Conservation (phyloP, 352 stramenopile genomes). For the Hyaloperonospora arabidopsidis region DNA sequence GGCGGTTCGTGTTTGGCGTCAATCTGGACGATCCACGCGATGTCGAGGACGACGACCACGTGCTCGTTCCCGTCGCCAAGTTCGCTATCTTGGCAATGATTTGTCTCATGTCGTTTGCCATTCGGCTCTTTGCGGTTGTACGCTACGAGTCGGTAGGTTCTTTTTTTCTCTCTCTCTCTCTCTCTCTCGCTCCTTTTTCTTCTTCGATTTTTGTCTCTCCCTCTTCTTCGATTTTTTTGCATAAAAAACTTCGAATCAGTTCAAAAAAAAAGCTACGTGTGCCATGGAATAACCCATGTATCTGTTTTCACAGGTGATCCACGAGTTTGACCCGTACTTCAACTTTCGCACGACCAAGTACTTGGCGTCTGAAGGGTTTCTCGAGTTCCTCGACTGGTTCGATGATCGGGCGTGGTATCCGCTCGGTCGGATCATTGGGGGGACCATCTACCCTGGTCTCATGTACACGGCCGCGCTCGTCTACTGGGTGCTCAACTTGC, state of each 20-base stretch:
- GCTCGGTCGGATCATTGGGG: constrained; percentile 87
- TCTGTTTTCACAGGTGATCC: constrained; percentile 54
- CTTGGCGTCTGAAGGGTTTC: constrained; percentile 88
- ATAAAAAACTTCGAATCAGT: too few species aligned
- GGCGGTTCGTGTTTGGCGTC: constrained; percentile 52
- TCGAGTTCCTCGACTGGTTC: constrained; percentile 98
- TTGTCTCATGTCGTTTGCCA: constrained; percentile 89
- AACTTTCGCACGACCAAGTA: constrained; percentile 98
- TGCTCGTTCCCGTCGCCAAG: constrained; percentile 74
- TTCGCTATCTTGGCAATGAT: constrained; percentile 89
- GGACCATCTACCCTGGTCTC: constrained; percentile 90
- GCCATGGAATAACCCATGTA: neutral
- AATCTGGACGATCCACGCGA: constrained; percentile 46
- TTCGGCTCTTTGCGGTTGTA: constrained; percentile 90
- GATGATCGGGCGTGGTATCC: constrained; percentile 94
- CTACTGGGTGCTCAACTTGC: constrained; percentile 85
- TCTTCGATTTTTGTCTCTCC: neutral
- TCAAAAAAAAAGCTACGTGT: neutral
- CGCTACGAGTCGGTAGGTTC: constrained; percentile 87
- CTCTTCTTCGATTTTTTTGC: neutral
- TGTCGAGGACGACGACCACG: constrained; percentile 63
- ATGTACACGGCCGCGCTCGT: constrained; percentile 87
- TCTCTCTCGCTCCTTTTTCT: neutral
- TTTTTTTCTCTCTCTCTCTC: too few species aligned
- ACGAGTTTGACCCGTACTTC: constrained; percentile 95